Evolutionary conservation across 768 basidiomycete species (phyloP), one percentile per base, ranked within the genome.

Genomic region (Psilocybe tampanensis): DNA sequence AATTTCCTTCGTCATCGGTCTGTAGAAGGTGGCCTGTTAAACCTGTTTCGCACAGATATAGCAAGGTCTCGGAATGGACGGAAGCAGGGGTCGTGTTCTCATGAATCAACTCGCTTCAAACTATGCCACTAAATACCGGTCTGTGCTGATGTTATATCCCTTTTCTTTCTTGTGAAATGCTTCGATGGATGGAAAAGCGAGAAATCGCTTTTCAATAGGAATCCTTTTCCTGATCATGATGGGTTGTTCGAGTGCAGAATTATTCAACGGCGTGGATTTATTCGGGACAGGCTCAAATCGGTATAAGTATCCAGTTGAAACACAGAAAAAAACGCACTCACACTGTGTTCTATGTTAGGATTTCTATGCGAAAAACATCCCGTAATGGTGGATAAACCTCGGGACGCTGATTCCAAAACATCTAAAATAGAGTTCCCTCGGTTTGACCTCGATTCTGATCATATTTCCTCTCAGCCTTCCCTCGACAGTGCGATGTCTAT

Each of bases 281-380:
- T 53, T 33, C 19, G 26, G 23, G 47, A 47, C 44, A 45, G 34
- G 19, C 55, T 57, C 60, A 55, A 57, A 44, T 59, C 55, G 54
- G 55, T 50, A 15, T 39, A 34, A 15, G 8, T 48, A 56, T 41
- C 24, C 45, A 47, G 22, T 29, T 26, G 36, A 50, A 59, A 34
- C 42, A 59, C 54, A 3, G 60, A 57, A 18, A 5, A 57, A 48
- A 19, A 17, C 56, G 42, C 59, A 61, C 59, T 60, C 60, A 64
- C 53, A 58, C 52, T 59, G 47, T 29, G 24, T 34, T 53, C 54
- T 59, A 59, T 57, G 44, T 61, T 54, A 54, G 58, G 39, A 17
- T 12, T 18, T 45, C 44, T 61, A 59, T 23, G 62, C 56, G 57
- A 48, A 43, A 43, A 34, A 45, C 8, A 34, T 42, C 36, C 21